phyloP scores from a whole-genome alignment of 441 rosid genomes.

The Pelargonium citronellum region DNA sequence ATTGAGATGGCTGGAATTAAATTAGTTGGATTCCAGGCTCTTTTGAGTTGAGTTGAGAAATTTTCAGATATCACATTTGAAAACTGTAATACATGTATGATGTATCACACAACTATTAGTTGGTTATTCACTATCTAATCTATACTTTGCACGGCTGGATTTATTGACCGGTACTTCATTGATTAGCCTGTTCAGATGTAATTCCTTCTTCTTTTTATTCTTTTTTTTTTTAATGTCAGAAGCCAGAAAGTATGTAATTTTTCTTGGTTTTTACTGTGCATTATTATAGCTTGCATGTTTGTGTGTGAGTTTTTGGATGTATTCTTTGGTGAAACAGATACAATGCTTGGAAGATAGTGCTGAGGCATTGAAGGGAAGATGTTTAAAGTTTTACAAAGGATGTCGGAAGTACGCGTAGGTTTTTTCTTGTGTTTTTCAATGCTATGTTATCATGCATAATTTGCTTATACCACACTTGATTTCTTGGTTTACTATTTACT shows the following conservation, averaged over 20 bases:
- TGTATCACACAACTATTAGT: background rate
- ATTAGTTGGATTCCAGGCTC: background rate
- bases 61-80: background rate
- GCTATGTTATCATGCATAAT: background rate
- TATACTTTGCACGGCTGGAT: background rate
- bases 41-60: background rate
- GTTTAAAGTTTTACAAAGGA: constrained; percentile 22
- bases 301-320: background rate
- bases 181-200: background rate
- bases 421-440: background rate
- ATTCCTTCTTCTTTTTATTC: background rate
- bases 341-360: constrained; percentile 19
- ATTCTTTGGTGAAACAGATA: constrained; percentile 11
- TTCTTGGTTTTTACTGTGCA: background rate
- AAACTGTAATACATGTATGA: background rate
- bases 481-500: background rate
- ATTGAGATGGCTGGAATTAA: background rate
- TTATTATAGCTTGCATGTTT: background rate
- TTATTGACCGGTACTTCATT: background rate
- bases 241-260: background rate
- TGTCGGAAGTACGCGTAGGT: constrained; percentile 21
- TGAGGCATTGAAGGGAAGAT: constrained; percentile 16
- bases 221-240: background rate
- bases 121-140: background rate
- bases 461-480: background rate